A percentile compares a stretch with the other conserved stretches of the same genome.
Evolutionary conservation across 495 filamentous ascomycete species (phyloP).

Genomic region (Amphirosellinia nigrospora): DNA sequence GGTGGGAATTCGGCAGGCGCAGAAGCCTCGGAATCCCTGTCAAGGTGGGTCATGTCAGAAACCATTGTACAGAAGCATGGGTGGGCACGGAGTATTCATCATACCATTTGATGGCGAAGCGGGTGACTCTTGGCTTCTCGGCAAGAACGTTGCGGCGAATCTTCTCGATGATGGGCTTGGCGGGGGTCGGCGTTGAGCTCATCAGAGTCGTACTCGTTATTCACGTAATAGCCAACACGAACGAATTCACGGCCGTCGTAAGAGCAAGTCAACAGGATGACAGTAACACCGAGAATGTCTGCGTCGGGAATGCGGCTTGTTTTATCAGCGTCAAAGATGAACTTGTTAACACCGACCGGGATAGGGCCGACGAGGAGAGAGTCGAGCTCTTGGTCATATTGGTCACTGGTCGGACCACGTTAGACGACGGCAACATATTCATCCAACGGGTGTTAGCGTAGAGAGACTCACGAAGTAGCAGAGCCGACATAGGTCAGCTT

Average conservation of each 20-base stretch:
- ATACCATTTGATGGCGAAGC: conserved; percentile 99
- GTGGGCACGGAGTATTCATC: conserved; percentile 6
- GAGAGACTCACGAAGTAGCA: conserved; percentile 80
- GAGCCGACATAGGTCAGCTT: conserved; percentile 99
- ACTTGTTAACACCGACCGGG: conserved; percentile 97
- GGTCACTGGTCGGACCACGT: conserved; percentile 64
- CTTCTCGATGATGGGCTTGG: conserved; percentile 89
- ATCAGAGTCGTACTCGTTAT: conserved; percentile 96
- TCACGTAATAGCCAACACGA: conserved; percentile 98
- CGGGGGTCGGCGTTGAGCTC: conserved; percentile 85
- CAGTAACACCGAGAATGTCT: conserved; percentile 95
- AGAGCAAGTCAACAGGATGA: conserved; percentile 93
- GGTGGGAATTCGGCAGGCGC: conserved; percentile 95
- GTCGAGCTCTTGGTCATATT: conserved; percentile 98
- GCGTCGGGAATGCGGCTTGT: conserved; percentile 87
- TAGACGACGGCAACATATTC: conserved; percentile 8
- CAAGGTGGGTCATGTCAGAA: conserved; percentile 31
- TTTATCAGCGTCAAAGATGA: conserved; percentile 95
- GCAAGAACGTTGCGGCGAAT: conserved; percentile 90
- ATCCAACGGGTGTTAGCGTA: background rate
- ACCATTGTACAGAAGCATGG: background rate
- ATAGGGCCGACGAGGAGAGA: conserved; percentile 95
- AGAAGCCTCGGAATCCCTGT: conserved; percentile 93
- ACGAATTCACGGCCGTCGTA: conserved; percentile 98
- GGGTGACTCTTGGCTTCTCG: conserved; percentile 95